Conservation (phyloP, 805 yeast species). For the Ogataea naganishii region DNA sequence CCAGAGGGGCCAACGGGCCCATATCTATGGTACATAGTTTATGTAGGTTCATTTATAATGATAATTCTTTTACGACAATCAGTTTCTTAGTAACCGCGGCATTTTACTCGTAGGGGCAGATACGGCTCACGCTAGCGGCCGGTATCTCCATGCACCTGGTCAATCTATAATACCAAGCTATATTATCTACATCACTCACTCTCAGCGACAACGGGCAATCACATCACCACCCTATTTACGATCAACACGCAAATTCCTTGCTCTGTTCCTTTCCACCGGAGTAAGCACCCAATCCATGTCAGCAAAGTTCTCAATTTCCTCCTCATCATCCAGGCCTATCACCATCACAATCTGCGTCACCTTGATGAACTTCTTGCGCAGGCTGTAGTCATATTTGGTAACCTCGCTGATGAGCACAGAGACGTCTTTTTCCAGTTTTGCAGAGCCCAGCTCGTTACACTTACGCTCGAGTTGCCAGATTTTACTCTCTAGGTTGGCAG, state of each 20-base stretch:
- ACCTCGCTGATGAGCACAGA: constrained; percentile 65
- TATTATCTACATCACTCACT: no score
- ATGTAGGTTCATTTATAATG: no score
- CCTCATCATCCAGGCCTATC: constrained; percentile 72
- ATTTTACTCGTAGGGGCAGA: no score
- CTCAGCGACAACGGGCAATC: no score
- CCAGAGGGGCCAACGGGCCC: no score
- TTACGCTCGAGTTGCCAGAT: constrained; percentile 58
- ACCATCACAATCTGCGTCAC: constrained; percentile 80
- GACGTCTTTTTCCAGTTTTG: constrained; percentile 75
- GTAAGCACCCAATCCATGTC: constrained; percentile 62
- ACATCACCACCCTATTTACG: constrained; percentile 11
- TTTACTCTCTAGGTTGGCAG: constrained; percentile 53
- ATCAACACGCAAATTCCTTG: constrained; percentile 48
- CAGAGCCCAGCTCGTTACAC: constrained; percentile 76
- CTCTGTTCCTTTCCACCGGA: constrained; percentile 61
- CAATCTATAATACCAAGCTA: no score
- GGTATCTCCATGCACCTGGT: no score
- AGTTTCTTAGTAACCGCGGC: no score
- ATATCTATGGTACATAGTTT: no score
- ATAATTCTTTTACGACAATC: no score
- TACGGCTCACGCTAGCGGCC: no score
- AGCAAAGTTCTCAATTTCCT: constrained; percentile 22
- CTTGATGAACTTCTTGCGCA: constrained; percentile 71
- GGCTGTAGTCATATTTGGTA: constrained; percentile 61